Conservation (phyloP, 2,329 filamentous ascomycete species). For the Atkinsonella hypoxylon region DNA sequence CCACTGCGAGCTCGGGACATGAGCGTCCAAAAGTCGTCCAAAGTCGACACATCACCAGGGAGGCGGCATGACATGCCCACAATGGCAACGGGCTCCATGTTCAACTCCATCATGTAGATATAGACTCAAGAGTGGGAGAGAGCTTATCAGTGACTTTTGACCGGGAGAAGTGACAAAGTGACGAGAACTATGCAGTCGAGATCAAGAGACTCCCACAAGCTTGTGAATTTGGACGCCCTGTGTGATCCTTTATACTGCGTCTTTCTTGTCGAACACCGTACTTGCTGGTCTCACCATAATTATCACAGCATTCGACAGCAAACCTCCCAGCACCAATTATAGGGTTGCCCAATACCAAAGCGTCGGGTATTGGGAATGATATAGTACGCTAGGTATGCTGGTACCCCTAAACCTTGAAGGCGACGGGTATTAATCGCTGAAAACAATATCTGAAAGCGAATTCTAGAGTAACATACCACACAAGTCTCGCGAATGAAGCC, state of each 20-base stretch:
- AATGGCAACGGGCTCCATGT: constrained; percentile 27
- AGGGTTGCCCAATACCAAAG: neutral
- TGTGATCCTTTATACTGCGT: neutral
- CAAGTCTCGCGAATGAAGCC: neutral
- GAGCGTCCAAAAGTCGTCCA: constrained; percentile 33
- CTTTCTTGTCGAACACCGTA: neutral
- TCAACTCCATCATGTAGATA: constrained; percentile 3
- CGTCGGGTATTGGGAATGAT: neutral
- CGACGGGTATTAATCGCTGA: neutral
- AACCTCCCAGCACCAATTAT: neutral
- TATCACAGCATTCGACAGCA: neutral
- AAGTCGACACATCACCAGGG: constrained; percentile 28
- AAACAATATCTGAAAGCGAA: neutral
- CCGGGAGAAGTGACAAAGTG: neutral
- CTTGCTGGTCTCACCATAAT: neutral
- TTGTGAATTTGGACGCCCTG: neutral
- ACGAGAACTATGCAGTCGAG: neutral
- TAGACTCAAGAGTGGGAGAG: neutral
- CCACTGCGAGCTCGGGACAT: constrained; percentile 27
- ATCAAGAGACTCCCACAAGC: neutral
- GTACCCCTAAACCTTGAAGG: neutral
- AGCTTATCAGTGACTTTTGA: neutral
- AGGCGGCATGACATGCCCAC: constrained; percentile 36
- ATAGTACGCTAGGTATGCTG: too few relatives aligned
- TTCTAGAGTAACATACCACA: neutral